Evolutionary conservation across 768 basidiomycete genomes (phyloP), one percentile per base, ranked within the genome.

Genomic region (Suillus americanus): DNA sequence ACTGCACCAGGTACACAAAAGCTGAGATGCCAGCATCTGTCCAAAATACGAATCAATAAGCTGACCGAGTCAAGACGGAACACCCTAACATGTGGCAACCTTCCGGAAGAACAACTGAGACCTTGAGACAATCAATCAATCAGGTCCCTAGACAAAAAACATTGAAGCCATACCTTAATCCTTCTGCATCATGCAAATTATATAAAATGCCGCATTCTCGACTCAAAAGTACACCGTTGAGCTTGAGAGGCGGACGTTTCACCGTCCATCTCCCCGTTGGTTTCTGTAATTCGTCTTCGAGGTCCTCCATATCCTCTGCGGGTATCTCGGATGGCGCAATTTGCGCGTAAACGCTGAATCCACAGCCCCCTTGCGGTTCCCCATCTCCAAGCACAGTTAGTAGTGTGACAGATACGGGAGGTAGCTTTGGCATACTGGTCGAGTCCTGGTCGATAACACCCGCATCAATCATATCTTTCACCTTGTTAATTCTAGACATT

Each of bases 171-270:
- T 66, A 91, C 89, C 90, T 84, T 59, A 95, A 72, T 0, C 94
- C 94, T 51, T 86, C 81, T 0, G 88, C 86, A 28, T 88, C 83
- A 33, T 80, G 81, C 5, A 94, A 71, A 64, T 89, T 88, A 59
- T 88, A 87, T 45, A 94, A 74, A 45, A 94, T 75, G 3, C 92
- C 95, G 71, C 95, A 97, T 65, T 91, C 85, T 70, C 85, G 85
- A 73, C 94, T 95, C 55, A 95, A 71, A 1, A 94, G 72, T 8
- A 95, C 78, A 10, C 86, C 90, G 60, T 83, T 85, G 51, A 93
- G 71, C 3, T 79, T 79, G 61, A 92, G 73, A 40, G 82, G 84
- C 3, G 90, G 90, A 0, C 84, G 74, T 3, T 74, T 71, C 9
- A 84, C 79, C 0, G 89, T 91, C 72, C 83, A 80, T 64, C 86